Evolutionary conservation across 1,284 basidiomycete species (phyloP).

Genomic region (Butyriboletus pseudospeciosus): DNA sequence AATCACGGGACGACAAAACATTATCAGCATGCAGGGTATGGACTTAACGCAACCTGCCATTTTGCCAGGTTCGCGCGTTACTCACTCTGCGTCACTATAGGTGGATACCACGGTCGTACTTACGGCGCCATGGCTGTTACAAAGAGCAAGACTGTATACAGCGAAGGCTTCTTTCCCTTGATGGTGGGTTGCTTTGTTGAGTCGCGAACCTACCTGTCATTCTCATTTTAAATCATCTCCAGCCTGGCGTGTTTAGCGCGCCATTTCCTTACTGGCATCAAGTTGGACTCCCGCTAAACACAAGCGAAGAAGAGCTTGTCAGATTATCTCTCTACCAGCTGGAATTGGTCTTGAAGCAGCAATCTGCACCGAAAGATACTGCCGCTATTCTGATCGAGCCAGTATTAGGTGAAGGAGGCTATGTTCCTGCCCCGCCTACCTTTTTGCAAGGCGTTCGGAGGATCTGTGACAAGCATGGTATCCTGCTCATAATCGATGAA

Average conservation of each 20-base stretch:
- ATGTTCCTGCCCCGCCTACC: constrained; percentile 80
- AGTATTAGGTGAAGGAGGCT: constrained; percentile 91
- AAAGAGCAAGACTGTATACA: constrained; percentile 87
- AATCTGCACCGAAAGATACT: constrained; percentile 80
- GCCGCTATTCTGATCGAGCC: constrained; percentile 92
- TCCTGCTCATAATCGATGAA: constrained; percentile 81
- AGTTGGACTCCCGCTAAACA: constrained; percentile 59
- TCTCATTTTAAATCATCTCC: not conserved
- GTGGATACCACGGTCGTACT: constrained; percentile 83
- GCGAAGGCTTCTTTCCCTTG: constrained; percentile 70
- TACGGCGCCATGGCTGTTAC: constrained; percentile 87
- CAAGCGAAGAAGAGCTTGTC: constrained; percentile 64
- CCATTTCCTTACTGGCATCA: constrained; percentile 96
- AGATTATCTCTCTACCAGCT: constrained; percentile 76
- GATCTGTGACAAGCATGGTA: constrained; percentile 84
- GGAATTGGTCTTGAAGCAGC: constrained; percentile 78
- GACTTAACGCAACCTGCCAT: not conserved
- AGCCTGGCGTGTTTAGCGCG: constrained; percentile 81
- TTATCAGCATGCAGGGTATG: constrained; percentile 84
- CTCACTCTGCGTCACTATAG: constrained; percentile 32
- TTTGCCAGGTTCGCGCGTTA: not conserved
- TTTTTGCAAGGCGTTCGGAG: constrained; percentile 79
- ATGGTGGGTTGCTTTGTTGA: constrained; percentile 55
- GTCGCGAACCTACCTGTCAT: not conserved
- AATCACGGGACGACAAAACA: constrained; percentile 77